These are phyloP conservation scores for Leersia perrieri DNA, from an alignment of 176 grass and related monocot genomes.

Conservation along the genomic window DNA sequence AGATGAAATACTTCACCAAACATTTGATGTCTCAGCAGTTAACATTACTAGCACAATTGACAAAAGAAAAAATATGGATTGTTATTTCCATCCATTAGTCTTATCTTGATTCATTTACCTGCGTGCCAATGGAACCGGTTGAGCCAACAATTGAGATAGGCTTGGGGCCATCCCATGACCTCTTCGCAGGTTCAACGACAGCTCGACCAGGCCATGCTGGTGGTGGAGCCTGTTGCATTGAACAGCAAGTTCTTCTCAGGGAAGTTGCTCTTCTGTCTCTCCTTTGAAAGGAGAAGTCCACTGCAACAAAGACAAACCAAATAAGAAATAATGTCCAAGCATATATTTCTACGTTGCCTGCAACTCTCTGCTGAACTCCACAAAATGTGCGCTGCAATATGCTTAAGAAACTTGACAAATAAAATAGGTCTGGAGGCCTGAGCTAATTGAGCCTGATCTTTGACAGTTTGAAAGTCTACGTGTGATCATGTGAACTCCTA, in stretches of 20 bases:
- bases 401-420: constrained; percentile 15
- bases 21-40: background rate
- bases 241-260: constrained; percentile 55
- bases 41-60: background rate
- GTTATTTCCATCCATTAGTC: constrained; percentile 1
- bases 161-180: constrained; percentile 77
- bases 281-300: constrained; percentile 57
- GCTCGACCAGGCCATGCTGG: constrained; percentile 95
- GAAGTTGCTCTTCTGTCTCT: constrained; percentile 45
- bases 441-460: constrained; percentile 1
- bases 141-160: constrained; percentile 94
- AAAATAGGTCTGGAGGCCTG: background rate
- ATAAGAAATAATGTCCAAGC: background rate
- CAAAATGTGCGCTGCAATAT: background rate
- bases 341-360: background rate
- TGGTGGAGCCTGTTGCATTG: constrained; percentile 57
- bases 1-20: constrained; percentile 3
- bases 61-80: background rate
- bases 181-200: constrained; percentile 48
- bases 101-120: constrained; percentile 44
- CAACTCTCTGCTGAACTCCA: background rate
- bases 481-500: constrained; percentile 6
- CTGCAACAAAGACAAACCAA: constrained; percentile 33
- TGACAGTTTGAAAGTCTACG: background rate
- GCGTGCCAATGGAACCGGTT: constrained; percentile 95